Evolutionary conservation across 768 basidiomycete genomes (phyloP), one percentile per base, ranked within the genome.

Genomic region (Heimioporus sp.): DNA sequence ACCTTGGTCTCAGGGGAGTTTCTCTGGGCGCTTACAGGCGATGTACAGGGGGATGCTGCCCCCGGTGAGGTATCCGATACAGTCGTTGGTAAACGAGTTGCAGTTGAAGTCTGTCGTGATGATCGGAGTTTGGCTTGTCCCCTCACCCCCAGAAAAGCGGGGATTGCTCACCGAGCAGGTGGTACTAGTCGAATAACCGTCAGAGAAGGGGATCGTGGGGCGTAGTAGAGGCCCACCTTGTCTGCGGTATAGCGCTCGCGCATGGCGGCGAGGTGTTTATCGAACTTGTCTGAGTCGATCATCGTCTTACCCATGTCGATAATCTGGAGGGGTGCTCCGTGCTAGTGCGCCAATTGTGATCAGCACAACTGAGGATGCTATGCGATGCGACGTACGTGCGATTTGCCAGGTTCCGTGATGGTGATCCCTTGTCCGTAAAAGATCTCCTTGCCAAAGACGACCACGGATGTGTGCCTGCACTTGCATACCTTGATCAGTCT

Each of bases 1-100:
- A 32, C 16, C 43, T n/a, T 17, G 15, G 36, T 37, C 42, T 6
- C 6, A 2, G 7, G 19, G 16, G 12, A 20, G 39, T 4, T 3
- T 5, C 2, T 1, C 10, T 11, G 10, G 15, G 12, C 2, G 19
- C 42, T 49, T 57, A 86, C 93, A 87, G 71, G 81, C 89, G 56
- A 98, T 90, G 69, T 83, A 92, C 3, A 76, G 57, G 4, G 94
- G 94, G 48, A 97, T 90, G 15, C 82, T 82, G 4, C 77, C 77
- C 28, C 93, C 92, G 0, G 91, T 96, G 43, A 98, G 70, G 64
- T 97, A 94, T 3, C 88, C 92, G 32, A 92, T 72, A 52, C 84
- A 84, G 57, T 96, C 92, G 53, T 87, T 91, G 3, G 92, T 94
- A 58, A 98, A 98, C 2, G 90, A 88, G 67, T 98, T 98, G 69